Percentiles rank a stretch among this genome's conserved stretches.
Conservation (phyloP, 73 alveolate species). For the Effrenium voratum region DNA sequence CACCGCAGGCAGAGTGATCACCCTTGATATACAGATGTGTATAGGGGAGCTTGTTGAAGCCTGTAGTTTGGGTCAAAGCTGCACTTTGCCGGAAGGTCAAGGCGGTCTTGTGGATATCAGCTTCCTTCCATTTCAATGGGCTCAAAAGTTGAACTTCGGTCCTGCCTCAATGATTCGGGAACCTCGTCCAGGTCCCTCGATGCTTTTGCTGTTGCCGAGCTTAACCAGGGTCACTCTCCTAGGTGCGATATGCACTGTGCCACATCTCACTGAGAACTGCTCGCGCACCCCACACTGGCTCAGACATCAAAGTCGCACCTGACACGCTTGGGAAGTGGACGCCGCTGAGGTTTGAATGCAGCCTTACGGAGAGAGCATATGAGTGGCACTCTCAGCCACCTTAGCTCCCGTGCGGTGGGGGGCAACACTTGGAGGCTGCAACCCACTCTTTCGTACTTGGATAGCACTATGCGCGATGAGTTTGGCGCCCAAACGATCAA, state of each 20-base stretch:
- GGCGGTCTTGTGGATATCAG: not conserved
- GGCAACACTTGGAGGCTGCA: not conserved
- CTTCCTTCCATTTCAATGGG: not conserved
- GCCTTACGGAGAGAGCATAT: constrained; percentile 61
- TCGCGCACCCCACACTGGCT: not conserved
- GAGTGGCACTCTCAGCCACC: constrained; percentile 3
- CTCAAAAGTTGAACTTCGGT: not conserved
- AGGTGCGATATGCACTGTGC: not conserved
- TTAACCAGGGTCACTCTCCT: not conserved
- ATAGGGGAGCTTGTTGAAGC: not conserved
- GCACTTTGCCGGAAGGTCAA: not conserved
- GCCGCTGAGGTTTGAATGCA: constrained; percentile 29
- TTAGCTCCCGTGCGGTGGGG: no score
- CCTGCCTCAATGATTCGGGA: not conserved
- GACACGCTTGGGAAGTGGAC: not conserved
- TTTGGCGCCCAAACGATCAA: no score
- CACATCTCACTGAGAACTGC: not conserved
- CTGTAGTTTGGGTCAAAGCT: not conserved
- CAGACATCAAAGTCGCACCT: not conserved
- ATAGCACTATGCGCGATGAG: no score
- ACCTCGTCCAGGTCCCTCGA: not conserved
- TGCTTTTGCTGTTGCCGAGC: not conserved
- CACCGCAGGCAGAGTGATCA: no score
- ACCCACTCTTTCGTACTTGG: not conserved
- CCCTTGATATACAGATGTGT: not conserved